Base-by-base conservation (phyloP, 1,139 yeast genomes). In the Yamadazyma triangularis region DNA sequence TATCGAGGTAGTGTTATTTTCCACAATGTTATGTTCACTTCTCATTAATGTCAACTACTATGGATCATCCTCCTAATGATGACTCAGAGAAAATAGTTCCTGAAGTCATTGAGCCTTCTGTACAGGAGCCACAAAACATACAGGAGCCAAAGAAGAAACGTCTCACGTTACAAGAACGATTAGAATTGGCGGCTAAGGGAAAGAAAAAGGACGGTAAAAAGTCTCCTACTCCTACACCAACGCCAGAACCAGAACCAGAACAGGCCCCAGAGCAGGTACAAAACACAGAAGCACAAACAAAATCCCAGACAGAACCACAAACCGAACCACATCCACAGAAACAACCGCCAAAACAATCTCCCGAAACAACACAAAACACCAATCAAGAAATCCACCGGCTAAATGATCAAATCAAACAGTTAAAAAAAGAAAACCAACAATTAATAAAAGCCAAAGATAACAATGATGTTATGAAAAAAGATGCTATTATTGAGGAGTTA, bases 111-210 rank as follows among this genome's bases (percentile, higher is more conserved):
- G 24, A 8, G 23, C 24, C 21, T 25, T 13, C 4, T 14, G 12
- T 12, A 23, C 25, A 13, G 10, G 21, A 18, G 10, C 8, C 21
- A 18, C 21, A 18, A 7, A 15, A 28, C n/a, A 8, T n/a, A 4
- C 10, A 11, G 7, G 43, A 42, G 27, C 48, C 50, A 11, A 48
- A 53, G 23, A 58, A 55, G 40, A 76, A 77, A 44, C 64, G 85
- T 43, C 59, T 82, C 26, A 73, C 93, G 0, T 61, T 85, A 45
- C 89, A 86, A 48, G 95, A 87, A 47, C 63, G 96, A 40, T 63
- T 87, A 35, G 93, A 93, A 1, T 58, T 79, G 44, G 96, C 96
- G 1, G 88, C 89, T 4, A 76, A 75, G 44, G 65, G 73, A 3
- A 68, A 61, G 28, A 56, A 53, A 29, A 52, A 47, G 22, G 26